A percentile compares a stretch with the other conserved stretches of the same genome.
Evolutionary conservation across 805 yeast species (phyloP).

Genomic region (Metschnikowia arizonensis): DNA sequence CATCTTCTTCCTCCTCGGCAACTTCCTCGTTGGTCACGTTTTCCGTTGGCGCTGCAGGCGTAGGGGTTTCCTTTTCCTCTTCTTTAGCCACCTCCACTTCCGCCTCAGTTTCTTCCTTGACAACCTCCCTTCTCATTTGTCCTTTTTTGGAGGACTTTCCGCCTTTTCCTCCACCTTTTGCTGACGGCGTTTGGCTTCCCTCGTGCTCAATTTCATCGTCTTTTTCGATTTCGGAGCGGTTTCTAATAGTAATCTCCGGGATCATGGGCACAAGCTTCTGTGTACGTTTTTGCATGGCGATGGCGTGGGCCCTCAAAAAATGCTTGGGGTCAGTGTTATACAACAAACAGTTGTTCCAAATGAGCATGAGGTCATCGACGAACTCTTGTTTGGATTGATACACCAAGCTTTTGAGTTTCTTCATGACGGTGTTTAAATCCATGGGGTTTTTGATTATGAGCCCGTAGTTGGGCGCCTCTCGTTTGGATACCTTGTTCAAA

Average conservation of each 20-base stretch:
- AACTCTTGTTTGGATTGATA: conserved; percentile 83
- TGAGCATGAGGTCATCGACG: conserved; percentile 91
- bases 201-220: conserved; percentile 45
- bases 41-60: conserved; percentile 15
- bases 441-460: conserved; percentile 87
- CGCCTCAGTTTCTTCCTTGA: conserved; percentile 25
- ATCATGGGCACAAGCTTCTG: conserved; percentile 71
- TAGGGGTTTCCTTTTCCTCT: conserved; percentile 5
- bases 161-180: conserved; percentile 20
- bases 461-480: conserved; percentile 97
- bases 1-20: conserved; percentile 45
- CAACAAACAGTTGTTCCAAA: conserved; percentile 91
- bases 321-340: conserved; percentile 95
- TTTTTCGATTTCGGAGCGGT: conserved; percentile 64
- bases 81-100: conserved; percentile 1
- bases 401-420: conserved; percentile 76
- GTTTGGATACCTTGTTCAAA: conserved; percentile 88
- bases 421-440: conserved; percentile 94
- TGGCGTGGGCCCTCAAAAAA: conserved; percentile 83
- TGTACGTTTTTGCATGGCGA: conserved; percentile 93
- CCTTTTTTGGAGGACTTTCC: conserved; percentile 40
- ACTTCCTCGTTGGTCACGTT: conserved; percentile 13
- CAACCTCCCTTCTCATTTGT: conserved; percentile 35
- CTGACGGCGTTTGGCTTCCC: conserved; percentile 21
- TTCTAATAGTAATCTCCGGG: conserved; percentile 81